Evolutionary conservation across 148 eudicot genomes (phyloP).

Genomic region (Cornus kousa): DNA sequence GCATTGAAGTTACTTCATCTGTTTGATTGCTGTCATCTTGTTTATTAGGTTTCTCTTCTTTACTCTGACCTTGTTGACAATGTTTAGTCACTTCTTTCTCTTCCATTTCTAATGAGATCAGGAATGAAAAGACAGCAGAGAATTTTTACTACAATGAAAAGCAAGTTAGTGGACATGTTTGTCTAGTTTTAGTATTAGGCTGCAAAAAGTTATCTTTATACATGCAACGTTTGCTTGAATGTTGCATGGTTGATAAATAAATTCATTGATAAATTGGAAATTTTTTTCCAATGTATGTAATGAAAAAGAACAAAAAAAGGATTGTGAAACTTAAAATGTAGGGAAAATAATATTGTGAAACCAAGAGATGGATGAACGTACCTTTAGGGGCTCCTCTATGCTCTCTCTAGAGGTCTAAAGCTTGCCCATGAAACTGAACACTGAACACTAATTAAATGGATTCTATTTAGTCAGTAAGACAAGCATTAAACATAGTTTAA

Average conservation of each 20-base stretch:
- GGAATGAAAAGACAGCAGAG: neutral
- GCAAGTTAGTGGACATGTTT: too few species aligned
- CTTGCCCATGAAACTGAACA: neutral
- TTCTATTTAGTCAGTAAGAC: neutral
- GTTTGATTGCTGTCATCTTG: neutral
- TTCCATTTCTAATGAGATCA: neutral
- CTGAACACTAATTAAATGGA: neutral
- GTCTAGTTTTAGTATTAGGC: neutral
- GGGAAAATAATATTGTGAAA: too few species aligned
- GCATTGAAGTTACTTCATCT: neutral
- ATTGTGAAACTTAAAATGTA: too few species aligned
- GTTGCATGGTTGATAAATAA: too few species aligned
- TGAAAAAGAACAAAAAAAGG: too few species aligned
- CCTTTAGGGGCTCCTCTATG: neutral
- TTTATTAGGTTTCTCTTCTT: neutral
- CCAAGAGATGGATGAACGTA: neutral
- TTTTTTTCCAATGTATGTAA: neutral
- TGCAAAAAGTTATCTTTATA: neutral
- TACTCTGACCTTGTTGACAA: neutral
- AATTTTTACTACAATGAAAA: neutral
- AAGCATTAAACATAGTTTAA: neutral
- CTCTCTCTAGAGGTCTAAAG: neutral
- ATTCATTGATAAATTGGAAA: too few species aligned
- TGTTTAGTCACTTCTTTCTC: neutral
- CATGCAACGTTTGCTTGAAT: neutral